These are phyloP conservation scores for Ceratocystis huliohia DNA, from an alignment of 2,329 filamentous ascomycete species.

Conservation along the genomic window DNA sequence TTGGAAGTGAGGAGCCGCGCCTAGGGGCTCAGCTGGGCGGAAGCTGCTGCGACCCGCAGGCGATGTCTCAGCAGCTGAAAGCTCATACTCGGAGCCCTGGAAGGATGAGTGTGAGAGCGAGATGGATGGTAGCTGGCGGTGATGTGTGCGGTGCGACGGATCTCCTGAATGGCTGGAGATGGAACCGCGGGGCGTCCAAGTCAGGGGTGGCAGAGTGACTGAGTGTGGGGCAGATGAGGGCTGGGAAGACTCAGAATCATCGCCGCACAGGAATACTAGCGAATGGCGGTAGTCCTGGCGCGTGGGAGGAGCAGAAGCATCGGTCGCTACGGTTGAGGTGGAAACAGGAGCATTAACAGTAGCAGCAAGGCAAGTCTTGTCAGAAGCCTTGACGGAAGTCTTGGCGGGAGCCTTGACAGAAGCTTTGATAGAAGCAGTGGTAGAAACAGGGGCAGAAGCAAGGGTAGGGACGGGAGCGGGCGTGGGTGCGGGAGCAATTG, in stretches of 20 bases:
- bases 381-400: too few relatives aligned
- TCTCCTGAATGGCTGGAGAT: background rate
- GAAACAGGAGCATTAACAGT: background rate
- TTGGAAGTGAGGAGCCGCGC: background rate
- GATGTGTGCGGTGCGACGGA: background rate
- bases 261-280: background rate
- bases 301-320: background rate
- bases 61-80: background rate
- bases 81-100: slow-evolving; percentile 1
- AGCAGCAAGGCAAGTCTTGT: background rate
- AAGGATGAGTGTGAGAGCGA: background rate
- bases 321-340: background rate
- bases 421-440: too few relatives aligned
- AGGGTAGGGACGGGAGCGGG: background rate
- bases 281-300: slow-evolving; percentile 6
- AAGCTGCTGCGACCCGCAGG: background rate
- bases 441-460: too few relatives aligned
- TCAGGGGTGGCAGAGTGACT: background rate
- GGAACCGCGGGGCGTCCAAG: background rate
- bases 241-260: background rate
- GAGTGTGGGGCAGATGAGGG: background rate
- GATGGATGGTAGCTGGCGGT: background rate
- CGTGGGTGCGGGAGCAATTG: background rate
- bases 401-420: too few relatives aligned
- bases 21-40: background rate